phyloP scores from a whole-genome alignment of 1,284 basidiomycete species.

The Xanthoconium separans region DNA sequence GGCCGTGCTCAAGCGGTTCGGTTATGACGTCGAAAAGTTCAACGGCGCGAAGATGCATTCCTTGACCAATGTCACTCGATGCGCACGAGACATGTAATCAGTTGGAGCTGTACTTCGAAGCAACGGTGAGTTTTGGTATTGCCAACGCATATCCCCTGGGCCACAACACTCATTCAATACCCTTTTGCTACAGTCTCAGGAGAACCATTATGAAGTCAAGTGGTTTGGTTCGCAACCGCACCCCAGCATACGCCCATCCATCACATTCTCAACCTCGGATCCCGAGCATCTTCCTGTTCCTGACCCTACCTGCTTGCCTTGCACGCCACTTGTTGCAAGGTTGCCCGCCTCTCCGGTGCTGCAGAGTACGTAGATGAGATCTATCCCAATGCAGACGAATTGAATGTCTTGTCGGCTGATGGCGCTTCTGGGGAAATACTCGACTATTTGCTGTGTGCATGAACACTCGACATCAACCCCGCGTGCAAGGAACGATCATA shows the following conservation, averaged over 20 bases:
- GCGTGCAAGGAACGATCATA: neutral
- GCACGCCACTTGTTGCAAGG: neutral
- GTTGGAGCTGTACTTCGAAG: neutral
- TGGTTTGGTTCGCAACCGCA: too few species aligned
- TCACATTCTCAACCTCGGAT: neutral
- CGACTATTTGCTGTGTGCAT: neutral
- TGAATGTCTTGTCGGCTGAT: neutral
- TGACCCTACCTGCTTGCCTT: neutral
- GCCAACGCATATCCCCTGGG: too few species aligned
- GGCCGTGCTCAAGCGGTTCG: neutral
- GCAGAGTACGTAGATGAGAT: neutral
- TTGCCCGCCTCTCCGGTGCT: neutral
- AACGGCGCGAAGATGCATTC: neutral
- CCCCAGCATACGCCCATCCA: too few species aligned
- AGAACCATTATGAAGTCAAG: neutral
- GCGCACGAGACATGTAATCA: neutral
- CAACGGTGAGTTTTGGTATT: neutral
- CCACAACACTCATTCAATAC: too few species aligned
- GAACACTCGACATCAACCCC: constrained; percentile 3
- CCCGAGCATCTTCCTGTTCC: neutral
- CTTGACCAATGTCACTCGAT: neutral
- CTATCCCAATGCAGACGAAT: neutral
- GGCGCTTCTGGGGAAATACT: neutral
- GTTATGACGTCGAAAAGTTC: neutral
- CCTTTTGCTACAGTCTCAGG: neutral